Base-by-base conservation (phyloP, 2,329 filamentous ascomycete genomes). In the Ophiostoma tasmaniense region DNA sequence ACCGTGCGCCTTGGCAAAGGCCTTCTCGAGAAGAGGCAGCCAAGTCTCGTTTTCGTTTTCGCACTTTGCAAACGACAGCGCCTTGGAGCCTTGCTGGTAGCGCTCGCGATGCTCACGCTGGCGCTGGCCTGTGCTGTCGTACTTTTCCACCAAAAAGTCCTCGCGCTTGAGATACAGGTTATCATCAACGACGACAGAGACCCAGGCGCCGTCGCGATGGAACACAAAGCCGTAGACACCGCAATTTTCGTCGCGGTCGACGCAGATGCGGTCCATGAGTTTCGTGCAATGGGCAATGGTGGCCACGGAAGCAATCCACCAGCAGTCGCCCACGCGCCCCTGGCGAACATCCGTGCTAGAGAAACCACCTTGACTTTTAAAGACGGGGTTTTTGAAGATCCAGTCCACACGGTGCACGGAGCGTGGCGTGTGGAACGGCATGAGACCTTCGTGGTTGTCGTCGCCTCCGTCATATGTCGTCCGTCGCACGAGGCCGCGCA, bases 1-100 rank as follows among this genome's bases (percentile, higher is more conserved):
- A 1, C 89, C 89, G 71, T 92, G 89, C 0, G 87, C 86, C 75
- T 92, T 92, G n/a, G 90, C 89, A 74, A 89, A 91, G 6, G 89
- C 89, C 75, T 92, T 92, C 73, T 91, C 89, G 1, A 92, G 81
- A 64, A 92, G 78, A 0, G 89, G 89, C 28, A 92, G 80, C 89
- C 89, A 92, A 0, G 89, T 92, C 76, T 91, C 89, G 74, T 91
- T 90, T 1, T 83, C 81, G 70, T 90, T 86, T 28, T 83, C 83
- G 76, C 89, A 91, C 73, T 87, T 85, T 3, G 88, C 87, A 77
- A 91, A 92, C 75, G 88, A 89, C 2, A 92, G 78, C 0, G 89
- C 87, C 68, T 87, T 82, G 0, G 87, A 90, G 4, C 89, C 89
- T 0, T 84, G 89, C 76, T 91, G 89, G 76, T 87, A 84, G 10